A percentile compares a stretch with the other conserved stretches of the same genome.
phyloP scores from a whole-genome alignment of 2,329 filamentous ascomycete genomes.

The Emergomyces orientalis region DNA sequence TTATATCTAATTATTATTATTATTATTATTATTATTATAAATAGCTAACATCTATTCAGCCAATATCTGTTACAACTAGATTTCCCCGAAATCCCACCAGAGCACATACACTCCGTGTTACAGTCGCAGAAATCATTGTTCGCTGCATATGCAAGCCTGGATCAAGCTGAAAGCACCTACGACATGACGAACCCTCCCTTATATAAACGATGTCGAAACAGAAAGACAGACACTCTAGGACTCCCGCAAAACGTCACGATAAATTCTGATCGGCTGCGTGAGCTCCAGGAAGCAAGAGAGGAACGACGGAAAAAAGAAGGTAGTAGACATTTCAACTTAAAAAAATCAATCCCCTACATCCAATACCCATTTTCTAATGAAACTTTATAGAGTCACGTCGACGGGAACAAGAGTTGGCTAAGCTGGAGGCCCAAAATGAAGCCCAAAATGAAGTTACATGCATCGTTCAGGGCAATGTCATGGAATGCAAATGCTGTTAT shows the following conservation, averaged over 20 bases:
- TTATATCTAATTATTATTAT: background rate
- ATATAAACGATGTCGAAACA: background rate
- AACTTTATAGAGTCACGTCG: conserved; percentile 12
- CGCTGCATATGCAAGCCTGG: conserved; percentile 22
- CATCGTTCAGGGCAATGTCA: conserved; percentile 43
- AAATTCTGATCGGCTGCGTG: background rate
- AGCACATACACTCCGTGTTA: background rate
- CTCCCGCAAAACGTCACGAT: background rate
- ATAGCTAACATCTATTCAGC: conserved; percentile 16
- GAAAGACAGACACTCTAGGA: background rate
- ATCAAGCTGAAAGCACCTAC: conserved; percentile 18
- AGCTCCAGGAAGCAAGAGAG: background rate
- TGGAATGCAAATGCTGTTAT: conserved; percentile 68
- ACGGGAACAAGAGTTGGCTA: conserved; percentile 19
- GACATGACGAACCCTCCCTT: conserved; percentile 9
- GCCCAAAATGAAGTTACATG: conserved; percentile 31
- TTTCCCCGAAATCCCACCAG: background rate
- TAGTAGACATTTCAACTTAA: background rate
- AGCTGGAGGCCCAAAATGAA: conserved; percentile 27
- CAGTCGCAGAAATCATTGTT: conserved; percentile 16
- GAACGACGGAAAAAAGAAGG: background rate
- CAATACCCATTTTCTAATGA: conserved; percentile 20
- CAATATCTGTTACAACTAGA: conserved; percentile 19
- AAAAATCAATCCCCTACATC: conserved; percentile 8
- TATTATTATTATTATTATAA: background rate